Base-by-base conservation (phyloP, 2,329 filamentous ascomycete species). In the Ophiocordyceps robertsii region DNA sequence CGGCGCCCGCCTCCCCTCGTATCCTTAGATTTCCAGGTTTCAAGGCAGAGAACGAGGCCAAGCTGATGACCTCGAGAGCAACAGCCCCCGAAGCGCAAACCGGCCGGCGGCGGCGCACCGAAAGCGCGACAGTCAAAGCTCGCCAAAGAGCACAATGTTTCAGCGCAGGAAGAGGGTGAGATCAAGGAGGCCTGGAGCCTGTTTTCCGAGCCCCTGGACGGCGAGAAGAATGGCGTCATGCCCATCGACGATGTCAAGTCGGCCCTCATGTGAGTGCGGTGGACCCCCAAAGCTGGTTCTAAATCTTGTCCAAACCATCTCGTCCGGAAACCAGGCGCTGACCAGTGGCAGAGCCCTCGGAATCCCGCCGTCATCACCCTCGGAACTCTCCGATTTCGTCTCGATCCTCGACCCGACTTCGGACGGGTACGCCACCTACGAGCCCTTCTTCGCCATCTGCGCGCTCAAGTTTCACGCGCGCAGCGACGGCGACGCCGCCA, bases 141-240 rank as follows among this genome's bases (percentile, higher is more conserved):
- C 53, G 90, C 90, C 29, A 90, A 89, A 65, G 87, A 95, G 57
- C 80, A 95, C 72, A 82, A 88, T 60, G 78, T 96, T 56, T 82
- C 78, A 13, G 82, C 80, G 35, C 77, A 82, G 49, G 83, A 95
- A 64, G 90, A 96, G 65, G 73, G 75, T 51, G 88, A 95, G 65
- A 95, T 98, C 57, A 80, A 78, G 54, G 89, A 95, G 62, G 89
- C 89, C 13, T 96, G 92, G 61, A 71, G 75, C 19, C 73, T 96
- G 8, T 98, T 96, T 60, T 68, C 80, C 1, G 73, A 82, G 51
- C 77, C 80, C 31, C 77, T 77, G 61, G 72, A 79, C 17, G 77
- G 82, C 41, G 81, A 89, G 53, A 85, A 86, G 56, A 68, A 82
- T 43, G 82, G 81, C 46, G 78, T 84, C 14, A 73, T 87, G 41